phyloP scores from a whole-genome alignment of 1,284 basidiomycete species.

The Meira nashicola region DNA sequence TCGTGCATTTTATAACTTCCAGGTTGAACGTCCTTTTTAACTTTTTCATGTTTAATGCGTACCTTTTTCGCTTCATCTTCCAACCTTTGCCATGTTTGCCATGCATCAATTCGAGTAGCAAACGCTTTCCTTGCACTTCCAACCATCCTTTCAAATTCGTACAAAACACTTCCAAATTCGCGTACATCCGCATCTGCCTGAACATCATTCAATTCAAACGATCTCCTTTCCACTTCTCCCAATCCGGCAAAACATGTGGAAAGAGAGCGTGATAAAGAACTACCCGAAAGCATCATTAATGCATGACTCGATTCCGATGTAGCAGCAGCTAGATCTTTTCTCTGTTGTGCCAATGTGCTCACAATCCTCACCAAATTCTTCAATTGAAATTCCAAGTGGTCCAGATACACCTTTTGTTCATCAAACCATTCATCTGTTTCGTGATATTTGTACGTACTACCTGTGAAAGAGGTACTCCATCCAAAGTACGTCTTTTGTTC shows the following conservation, averaged over 20 bases:
- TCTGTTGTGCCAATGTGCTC: conserved; percentile 66
- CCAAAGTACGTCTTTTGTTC: conserved; percentile 49
- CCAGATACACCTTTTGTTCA: conserved; percentile 75
- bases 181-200: conserved; percentile 47
- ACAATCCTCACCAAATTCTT: conserved; percentile 79
- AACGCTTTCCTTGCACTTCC: conserved; percentile 84
- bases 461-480: conserved; percentile 25
- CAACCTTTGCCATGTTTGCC: conserved; percentile 71
- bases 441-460: conserved; percentile 70
- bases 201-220: conserved; percentile 31
- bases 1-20: conserved; percentile 44
- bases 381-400: conserved; percentile 82
- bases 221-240: conserved; percentile 46
- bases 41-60: conserved; percentile 73
- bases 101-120: conserved; percentile 74
- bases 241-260: conserved; percentile 52
- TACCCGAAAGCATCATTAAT: conserved; percentile 48
- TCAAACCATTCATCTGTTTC: conserved; percentile 99
- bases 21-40: conserved; percentile 67
- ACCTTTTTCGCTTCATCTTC: conserved; percentile 71
- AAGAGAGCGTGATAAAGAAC: conserved; percentile 50
- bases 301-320: conserved; percentile 46
- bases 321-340: conserved; percentile 54
- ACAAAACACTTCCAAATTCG: conserved; percentile 64
- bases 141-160: conserved; percentile 88